phyloP scores from a whole-genome alignment of 331 rosid genomes.

The Quercus lobata region DNA sequence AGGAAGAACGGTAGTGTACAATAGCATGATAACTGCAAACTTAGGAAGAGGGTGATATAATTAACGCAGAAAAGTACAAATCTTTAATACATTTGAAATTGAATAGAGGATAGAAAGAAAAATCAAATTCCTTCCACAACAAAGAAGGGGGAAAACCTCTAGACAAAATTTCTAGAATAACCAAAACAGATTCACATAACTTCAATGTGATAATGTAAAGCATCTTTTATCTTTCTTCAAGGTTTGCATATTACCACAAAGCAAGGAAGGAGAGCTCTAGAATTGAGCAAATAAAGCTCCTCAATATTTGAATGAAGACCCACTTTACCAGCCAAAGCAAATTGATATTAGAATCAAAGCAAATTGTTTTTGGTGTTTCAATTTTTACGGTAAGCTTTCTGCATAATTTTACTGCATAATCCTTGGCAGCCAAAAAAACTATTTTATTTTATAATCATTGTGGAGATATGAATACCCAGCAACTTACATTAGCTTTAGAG shows the following conservation, averaged over 20 bases:
- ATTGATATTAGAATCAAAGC: too few species aligned
- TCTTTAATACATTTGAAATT: neutral
- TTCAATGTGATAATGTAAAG: constrained; percentile 13
- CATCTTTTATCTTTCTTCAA: constrained; percentile 31
- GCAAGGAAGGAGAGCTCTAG: constrained; percentile 97
- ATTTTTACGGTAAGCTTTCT: too few species aligned
- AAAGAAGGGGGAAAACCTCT: neutral
- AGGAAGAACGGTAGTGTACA: neutral
- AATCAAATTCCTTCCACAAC: constrained; percentile 35
- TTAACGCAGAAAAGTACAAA: constrained; percentile 15
- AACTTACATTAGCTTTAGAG: too few species aligned
- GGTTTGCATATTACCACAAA: constrained; percentile 93
- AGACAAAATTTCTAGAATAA: neutral
- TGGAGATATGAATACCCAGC: too few species aligned
- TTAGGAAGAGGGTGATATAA: constrained; percentile 30
- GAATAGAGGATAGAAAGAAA: constrained; percentile 14
- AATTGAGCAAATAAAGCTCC: constrained; percentile 95
- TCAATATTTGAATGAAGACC: constrained; percentile 92
- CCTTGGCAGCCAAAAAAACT: too few species aligned
- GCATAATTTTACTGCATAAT: too few species aligned
- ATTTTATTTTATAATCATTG: too few species aligned
- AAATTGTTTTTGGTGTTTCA: too few species aligned
- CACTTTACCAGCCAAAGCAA: constrained; percentile 84
- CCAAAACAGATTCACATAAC: constrained; percentile 29
- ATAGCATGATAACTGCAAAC: constrained; percentile 9